phyloP scores from a whole-genome alignment of 1,139 yeast genomes.

The Candida glucosophila region DNA sequence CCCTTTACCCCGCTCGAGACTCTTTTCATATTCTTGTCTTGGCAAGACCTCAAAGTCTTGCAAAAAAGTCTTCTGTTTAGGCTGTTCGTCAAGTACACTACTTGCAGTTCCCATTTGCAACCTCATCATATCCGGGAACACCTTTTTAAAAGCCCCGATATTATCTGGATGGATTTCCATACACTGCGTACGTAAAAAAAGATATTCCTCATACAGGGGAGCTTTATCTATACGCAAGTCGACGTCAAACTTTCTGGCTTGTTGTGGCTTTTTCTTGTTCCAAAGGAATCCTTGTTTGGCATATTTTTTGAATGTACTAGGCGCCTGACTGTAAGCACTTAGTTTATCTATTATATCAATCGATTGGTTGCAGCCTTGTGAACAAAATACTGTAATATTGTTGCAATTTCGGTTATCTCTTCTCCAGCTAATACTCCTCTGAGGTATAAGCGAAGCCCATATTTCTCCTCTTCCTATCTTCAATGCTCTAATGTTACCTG shows the following conservation, averaged over 20 bases:
- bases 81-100: conserved; percentile 3
- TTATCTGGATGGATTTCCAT: conserved; percentile 40
- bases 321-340: too few species aligned
- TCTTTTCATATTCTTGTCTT: conserved; percentile 12
- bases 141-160: conserved; percentile 18
- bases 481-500: too few species aligned
- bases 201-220: conserved; percentile 23
- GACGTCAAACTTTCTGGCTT: conserved; percentile 14
- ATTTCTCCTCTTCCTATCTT: too few species aligned
- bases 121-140: conserved; percentile 10
- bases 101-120: conserved; percentile 1
- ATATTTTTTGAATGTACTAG: too few species aligned
- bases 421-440: too few species aligned
- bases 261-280: conserved; percentile 1
- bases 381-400: too few species aligned
- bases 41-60: conserved; percentile 15
- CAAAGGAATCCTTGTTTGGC: too few species aligned
- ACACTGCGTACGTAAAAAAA: conserved; percentile 26
- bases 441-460: too few species aligned
- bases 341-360: too few species aligned
- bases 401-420: too few species aligned
- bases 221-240: conserved; percentile 16
- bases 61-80: conserved; percentile 7
- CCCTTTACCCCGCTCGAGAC: conserved; percentile 3
- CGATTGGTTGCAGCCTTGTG: too few species aligned